A percentile compares a stretch with the other conserved stretches of the same genome.
phyloP scores from a whole-genome alignment of 345 rosid genomes.

The Theobroma cacao region DNA sequence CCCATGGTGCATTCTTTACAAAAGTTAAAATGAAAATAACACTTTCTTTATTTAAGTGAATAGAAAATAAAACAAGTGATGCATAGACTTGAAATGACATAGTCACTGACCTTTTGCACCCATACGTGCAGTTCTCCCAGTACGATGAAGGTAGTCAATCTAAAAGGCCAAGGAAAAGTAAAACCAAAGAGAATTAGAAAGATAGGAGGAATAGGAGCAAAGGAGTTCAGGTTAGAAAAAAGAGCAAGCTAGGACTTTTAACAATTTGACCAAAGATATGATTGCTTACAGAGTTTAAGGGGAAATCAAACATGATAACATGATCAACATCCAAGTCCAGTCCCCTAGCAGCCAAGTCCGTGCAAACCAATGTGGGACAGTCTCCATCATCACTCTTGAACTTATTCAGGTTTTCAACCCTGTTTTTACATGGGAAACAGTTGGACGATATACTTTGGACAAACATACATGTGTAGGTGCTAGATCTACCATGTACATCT shows the following conservation, averaged over 20 bases:
- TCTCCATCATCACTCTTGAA: constrained; percentile 88
- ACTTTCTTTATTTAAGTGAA: background rate
- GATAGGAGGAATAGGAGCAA: background rate
- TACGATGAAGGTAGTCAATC: constrained; percentile 97
- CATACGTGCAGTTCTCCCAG: constrained; percentile 97
- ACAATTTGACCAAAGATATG: background rate
- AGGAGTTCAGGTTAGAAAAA: background rate
- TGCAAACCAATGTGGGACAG: constrained; percentile 90
- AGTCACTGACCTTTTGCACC: constrained; percentile 81
- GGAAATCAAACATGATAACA: constrained; percentile 95
- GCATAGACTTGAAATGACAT: constrained; percentile 5
- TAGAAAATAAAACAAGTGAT: background rate
- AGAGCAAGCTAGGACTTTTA: background rate
- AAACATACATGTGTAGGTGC: background rate
- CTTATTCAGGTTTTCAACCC: constrained; percentile 85
- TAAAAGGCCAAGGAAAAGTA: constrained; percentile 25
- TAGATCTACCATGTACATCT: background rate
- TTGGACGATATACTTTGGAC: background rate
- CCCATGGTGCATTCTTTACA: background rate
- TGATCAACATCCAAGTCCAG: constrained; percentile 89
- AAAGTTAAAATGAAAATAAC: background rate
- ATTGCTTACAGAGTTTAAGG: constrained; percentile 76
- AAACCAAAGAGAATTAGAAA: constrained; percentile 9
- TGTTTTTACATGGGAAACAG: constrained; percentile 22
- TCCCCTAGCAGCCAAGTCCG: constrained; percentile 96